These are phyloP conservation scores for Chaetomium sp. DNA, from an alignment of 2,329 filamentous ascomycete species.

Conservation along the genomic window DNA sequence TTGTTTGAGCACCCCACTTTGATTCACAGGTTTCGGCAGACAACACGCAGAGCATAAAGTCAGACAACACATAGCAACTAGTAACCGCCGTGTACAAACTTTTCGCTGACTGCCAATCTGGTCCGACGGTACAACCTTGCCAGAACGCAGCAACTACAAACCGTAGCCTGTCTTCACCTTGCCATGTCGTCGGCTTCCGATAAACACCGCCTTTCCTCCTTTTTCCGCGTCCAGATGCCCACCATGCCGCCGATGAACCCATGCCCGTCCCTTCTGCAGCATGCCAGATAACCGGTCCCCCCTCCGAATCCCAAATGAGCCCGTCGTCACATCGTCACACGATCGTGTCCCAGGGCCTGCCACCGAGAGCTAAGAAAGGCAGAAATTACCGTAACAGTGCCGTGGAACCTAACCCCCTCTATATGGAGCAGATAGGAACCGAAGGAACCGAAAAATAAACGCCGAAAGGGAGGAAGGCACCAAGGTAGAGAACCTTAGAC, in stretches of 20 bases:
- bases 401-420: slow-evolving; percentile 23
- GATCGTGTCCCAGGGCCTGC: slow-evolving; percentile 25
- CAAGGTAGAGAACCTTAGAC: slow-evolving; percentile 56
- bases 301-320: slow-evolving; percentile 16
- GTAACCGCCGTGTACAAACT: slow-evolving; percentile 1
- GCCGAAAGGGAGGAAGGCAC: slow-evolving; percentile 21
- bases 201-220: neutral
- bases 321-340: slow-evolving; percentile 25
- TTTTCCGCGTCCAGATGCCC: slow-evolving; percentile 11
- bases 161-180: neutral
- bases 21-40: neutral
- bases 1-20: slow-evolving; percentile 6
- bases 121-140: slow-evolving; percentile 15
- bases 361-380: slow-evolving; percentile 19
- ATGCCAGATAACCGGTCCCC: slow-evolving; percentile 16
- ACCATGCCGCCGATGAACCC: slow-evolving; percentile 16
- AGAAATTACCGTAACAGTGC: slow-evolving; percentile 20
- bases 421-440: slow-evolving; percentile 20
- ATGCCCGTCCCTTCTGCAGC: slow-evolving; percentile 18
- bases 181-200: neutral
- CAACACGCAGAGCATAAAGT: neutral
- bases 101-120: slow-evolving; percentile 23
- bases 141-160: slow-evolving; percentile 15
- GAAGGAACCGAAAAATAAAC: slow-evolving; percentile 25
- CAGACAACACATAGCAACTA: neutral